Conservation (phyloP, 2,329 filamentous ascomycete species). For the Leptographium flavum region DNA sequence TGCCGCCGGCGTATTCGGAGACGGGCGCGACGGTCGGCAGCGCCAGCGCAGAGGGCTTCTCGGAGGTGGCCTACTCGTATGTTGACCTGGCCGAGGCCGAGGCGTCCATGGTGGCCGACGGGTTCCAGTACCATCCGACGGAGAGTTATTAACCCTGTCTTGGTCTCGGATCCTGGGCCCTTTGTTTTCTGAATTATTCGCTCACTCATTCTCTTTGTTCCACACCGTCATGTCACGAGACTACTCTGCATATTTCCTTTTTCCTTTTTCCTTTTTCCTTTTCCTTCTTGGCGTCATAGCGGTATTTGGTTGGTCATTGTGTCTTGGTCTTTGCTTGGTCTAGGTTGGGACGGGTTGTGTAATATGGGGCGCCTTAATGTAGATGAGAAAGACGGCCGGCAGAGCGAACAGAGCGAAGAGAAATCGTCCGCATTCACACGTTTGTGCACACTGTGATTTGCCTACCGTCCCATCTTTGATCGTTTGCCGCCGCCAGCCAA, state of each 20-base stretch:
- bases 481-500: slow-evolving; percentile 19
- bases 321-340: too few relatives aligned
- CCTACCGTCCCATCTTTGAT: too few relatives aligned
- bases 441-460: too few relatives aligned
- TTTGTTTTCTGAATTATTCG: not conserved
- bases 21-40: slow-evolving; percentile 4
- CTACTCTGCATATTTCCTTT: too few relatives aligned
- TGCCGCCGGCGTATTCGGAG: slow-evolving; percentile 30
- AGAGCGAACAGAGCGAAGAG: too few relatives aligned
- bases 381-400: too few relatives aligned
- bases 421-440: too few relatives aligned
- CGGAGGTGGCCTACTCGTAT: slow-evolving; percentile 1
- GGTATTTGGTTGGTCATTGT: too few relatives aligned
- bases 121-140: slow-evolving; percentile 23
- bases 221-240: not conserved
- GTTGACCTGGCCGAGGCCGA: slow-evolving; percentile 7
- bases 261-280: too few relatives aligned
- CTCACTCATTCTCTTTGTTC: not conserved
- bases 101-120: slow-evolving; percentile 27
- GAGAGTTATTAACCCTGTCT: not conserved
- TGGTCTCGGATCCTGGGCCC: not conserved
- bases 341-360: too few relatives aligned
- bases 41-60: not conserved
- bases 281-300: not conserved
- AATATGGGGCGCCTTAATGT: too few relatives aligned